Percentiles rank a stretch among this genome's conserved stretches.
These are phyloP conservation scores for Acanthamoeba triangularis DNA, from an alignment of 208 protist genomes.

Conservation along the genomic window DNA sequence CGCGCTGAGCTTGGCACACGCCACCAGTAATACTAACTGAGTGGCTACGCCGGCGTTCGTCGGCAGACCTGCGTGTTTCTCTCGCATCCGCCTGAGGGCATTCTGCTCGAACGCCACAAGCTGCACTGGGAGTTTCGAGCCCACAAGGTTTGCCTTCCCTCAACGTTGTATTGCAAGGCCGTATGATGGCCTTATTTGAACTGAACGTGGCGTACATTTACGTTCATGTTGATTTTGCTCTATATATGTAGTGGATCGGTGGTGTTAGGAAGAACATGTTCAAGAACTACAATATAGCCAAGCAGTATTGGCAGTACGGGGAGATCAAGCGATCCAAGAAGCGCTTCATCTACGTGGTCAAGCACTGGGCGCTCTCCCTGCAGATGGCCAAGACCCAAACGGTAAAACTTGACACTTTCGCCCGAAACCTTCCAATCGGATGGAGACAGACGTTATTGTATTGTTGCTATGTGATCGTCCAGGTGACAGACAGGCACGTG, in stretches of 20 bases:
- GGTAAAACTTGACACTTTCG: background rate
- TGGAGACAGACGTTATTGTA: background rate
- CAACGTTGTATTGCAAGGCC: background rate
- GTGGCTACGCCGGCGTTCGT: background rate
- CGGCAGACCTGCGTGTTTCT: constrained; percentile 52
- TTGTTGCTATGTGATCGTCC: background rate
- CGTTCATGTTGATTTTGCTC: background rate
- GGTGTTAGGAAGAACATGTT: constrained; percentile 52
- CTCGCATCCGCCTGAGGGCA: constrained; percentile 40
- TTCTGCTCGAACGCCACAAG: constrained; percentile 35
- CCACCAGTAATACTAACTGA: background rate
- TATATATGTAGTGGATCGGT: background rate
- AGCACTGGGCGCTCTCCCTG: constrained; percentile 59
- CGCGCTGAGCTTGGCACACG: background rate
- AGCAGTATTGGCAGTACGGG: constrained; percentile 61
- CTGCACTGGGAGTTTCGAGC: constrained; percentile 62
- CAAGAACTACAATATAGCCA: constrained; percentile 70
- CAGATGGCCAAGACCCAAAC: constrained; percentile 26
- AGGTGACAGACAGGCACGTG: constrained; percentile 26
- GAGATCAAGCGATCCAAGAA: constrained; percentile 67
- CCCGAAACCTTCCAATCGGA: background rate
- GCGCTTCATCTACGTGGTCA: constrained; percentile 55
- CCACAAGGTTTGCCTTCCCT: background rate
- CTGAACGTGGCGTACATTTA: background rate
- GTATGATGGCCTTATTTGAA: background rate